Evolutionary conservation across 2,329 filamentous ascomycete species (phyloP), one percentile per base, ranked within the genome.

Genomic region (Chaetomium strumarium): DNA sequence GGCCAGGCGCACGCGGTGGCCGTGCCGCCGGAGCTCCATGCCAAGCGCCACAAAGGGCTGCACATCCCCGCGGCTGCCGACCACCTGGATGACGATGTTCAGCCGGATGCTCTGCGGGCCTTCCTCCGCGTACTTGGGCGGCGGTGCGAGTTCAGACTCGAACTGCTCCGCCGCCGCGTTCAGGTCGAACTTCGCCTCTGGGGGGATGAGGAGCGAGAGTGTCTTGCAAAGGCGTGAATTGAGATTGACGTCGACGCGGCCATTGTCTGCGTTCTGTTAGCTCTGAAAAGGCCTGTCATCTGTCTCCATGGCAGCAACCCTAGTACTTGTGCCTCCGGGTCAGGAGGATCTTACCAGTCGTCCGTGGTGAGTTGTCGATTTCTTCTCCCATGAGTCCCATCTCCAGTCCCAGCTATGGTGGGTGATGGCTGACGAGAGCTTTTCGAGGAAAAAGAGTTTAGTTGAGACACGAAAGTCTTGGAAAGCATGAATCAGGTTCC

Each of bases 31-130:
- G 30, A 90, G 67, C 0, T 78, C 76, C 58, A 83, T 79, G 1
- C 84, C 86, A 1, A 90, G 67, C 0, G 85, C 84, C 17, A 89
- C 73, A 62, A 90, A 90, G 0, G 86, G 86, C 65, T 90, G 86
- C 1, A 90, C 84, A 62, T 90, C 85, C 45, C 86, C 86, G 31
- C 85, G 75, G 17, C 84, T 87, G 12, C 86, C 86, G 12, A 89
- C 84, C 24, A 89, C 84, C 60, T 88, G 85, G 48, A 89, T 82
- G 39, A 87, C 84, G 36, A 89, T 74, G 66, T 88, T 88, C 51
- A 87, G 72, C 39, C 69, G 72, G 2, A 51, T 45, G 34, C 34
- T 50, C 4, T 13, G 46, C 3, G 38, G 34, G 12, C 13, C 13
- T 12, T 5, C 44, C 31, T 37, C 19, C 17, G 17, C 10, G 33